Base-by-base conservation (phyloP, 2,329 filamentous ascomycete species). In the Xylaria multiplex region DNA sequence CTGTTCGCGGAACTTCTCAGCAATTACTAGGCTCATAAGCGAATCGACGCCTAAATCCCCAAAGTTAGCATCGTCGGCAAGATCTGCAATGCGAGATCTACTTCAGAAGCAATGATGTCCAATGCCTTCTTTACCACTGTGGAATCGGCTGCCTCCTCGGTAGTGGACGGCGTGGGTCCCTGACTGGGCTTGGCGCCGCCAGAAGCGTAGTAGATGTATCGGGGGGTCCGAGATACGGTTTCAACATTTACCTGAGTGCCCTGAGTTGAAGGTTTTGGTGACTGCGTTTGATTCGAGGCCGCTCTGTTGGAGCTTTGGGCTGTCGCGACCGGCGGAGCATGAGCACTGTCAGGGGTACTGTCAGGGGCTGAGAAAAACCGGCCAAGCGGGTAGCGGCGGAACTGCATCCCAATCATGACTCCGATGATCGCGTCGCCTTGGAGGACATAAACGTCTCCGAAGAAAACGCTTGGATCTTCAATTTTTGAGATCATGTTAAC, bases 341-440 rank as follows among this genome's bases (percentile, higher is more conserved):
- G 24, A 13, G 57, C 40, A 16, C 65, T 68, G 43, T 79, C 77
- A 1, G 75, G 72, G 1, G 57, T 35, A 16, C 65, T 68, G 43
- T 79, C 77, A 1, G 75, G 72, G 1, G 76, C 65, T 7, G 77
- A 79, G 72, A 82, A 81, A 73, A 83, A 81, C 1, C 75, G 76
- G 46, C 73, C 74, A 2, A 82, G 73, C 6, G 78, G 79, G 50
- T 76, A 77, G 7, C 73, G 72, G 16, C 78, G 75, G 73, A 83
- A 83, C 65, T 75, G 74, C 59, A 81, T 75, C 9, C 70, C 68
- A 9, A 77, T 69, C 24, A 79, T 50, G 2, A 50, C 27, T 37
- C 75, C 79, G 11, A 81, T 68, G 54, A 81, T 75, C 1, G 64
- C 65, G n/a, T 66, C 70, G 8, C 73, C 75, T 54, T 79, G 75